Conservation (phyloP, 805 yeast genomes). For the Yamadazyma scolyti region DNA sequence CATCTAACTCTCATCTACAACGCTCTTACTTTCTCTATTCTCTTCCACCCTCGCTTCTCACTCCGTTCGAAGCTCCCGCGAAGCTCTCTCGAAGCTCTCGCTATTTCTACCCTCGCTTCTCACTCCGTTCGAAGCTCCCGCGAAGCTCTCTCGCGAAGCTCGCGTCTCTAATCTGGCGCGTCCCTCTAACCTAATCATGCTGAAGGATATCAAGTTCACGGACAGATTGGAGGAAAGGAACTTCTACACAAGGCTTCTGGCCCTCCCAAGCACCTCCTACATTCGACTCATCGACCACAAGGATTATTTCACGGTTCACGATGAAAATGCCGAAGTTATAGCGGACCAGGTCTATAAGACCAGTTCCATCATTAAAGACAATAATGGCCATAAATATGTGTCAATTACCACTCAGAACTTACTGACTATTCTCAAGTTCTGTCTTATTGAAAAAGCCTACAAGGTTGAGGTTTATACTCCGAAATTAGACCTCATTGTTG, state of each 20-base stretch:
- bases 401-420: constrained; percentile 78
- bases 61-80: too few species aligned
- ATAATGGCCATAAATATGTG: constrained; percentile 49
- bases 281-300: constrained; percentile 75
- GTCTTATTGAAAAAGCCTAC: constrained; percentile 65
- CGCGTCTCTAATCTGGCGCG: too few species aligned
- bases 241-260: constrained; percentile 42
- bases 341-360: constrained; percentile 87
- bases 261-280: constrained; percentile 46
- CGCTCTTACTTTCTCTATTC: too few species aligned
- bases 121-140: too few species aligned
- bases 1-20: too few species aligned
- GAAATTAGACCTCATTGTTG: constrained; percentile 54
- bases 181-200: too few species aligned
- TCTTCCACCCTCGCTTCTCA: too few species aligned
- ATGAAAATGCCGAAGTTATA: constrained; percentile 72
- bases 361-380: constrained; percentile 68
- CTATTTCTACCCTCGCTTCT: too few species aligned
- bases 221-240: constrained; percentile 40
- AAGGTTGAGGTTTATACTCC: constrained; percentile 76
- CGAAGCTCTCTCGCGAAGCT: too few species aligned
- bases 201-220: constrained; percentile 38
- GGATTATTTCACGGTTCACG: constrained; percentile 74
- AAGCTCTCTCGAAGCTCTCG: too few species aligned
- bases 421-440: constrained; percentile 53